Base-by-base conservation (phyloP, 768 basidiomycete genomes). In the Kwoniella sp. region DNA sequence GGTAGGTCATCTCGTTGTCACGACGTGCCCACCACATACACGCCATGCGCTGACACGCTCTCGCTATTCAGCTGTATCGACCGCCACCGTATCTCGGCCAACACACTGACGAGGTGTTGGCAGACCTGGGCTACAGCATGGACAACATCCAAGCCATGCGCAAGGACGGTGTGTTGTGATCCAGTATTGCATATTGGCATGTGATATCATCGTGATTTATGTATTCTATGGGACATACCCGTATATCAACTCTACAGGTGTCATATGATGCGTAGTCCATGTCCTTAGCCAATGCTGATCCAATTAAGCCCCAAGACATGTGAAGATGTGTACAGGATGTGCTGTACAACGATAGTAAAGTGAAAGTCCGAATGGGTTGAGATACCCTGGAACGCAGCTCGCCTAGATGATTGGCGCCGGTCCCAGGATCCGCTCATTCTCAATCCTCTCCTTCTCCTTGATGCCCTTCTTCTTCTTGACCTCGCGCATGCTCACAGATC, bases 51-150 rank as follows among this genome's bases (percentile, higher is more conserved):
- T 25, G 42, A 22, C 31, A 32, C 31, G 31, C 15, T 32, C 31
- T 8, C 31, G 31, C 31, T 20, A 88, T 88, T 83, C 79, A 81
- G 26, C 80, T 89, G 34, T 79, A 77, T 42, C 79, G 81, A 51
- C 81, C 87, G n/a, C 88, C 89, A 10, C 89, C 89, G n/a, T 89
- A 83, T 80, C 78, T 88, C 20, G 88, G 87, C 46, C 82, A 90
- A 62, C 89, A 90, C 73, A 90, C 88, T 12, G 77, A 76, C 3
- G 86, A 89, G 81, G 85, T 73, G 0, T 38, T 73, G 56, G 56
- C 55, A 55, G 80, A 79, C 59, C 56, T 80, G 45, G 79, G 79
- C 57, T 80, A 79, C 53, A 62, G 60, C 43, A 46, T 25, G 37
- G 52, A 70, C 39, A 76, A 77, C 46, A 80, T 84, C 56, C 57